Conservation (phyloP, 1,284 basidiomycete genomes). For the Phaffia rhodozyma region DNA sequence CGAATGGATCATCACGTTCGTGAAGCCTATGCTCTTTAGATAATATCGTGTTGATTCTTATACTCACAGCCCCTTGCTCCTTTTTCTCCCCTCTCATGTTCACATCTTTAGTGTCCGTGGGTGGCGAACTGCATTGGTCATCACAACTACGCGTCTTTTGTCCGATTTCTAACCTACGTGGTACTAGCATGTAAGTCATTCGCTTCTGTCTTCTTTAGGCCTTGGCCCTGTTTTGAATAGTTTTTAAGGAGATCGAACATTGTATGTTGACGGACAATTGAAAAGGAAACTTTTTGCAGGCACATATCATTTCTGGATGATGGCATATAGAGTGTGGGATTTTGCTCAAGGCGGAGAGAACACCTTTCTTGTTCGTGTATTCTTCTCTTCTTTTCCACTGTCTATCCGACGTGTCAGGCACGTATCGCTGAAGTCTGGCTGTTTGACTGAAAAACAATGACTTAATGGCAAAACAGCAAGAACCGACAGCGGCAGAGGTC, state of each 20-base stretch:
- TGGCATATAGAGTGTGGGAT: conserved; percentile 51
- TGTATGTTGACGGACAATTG: neutral
- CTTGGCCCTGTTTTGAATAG: neutral
- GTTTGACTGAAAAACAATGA: neutral
- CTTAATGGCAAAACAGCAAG: conserved; percentile 41
- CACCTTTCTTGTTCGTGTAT: conserved; percentile 24
- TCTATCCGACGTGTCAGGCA: neutral
- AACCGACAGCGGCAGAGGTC: conserved; percentile 56
- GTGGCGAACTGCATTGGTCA: conserved; percentile 78
- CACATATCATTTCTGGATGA: conserved; percentile 65
- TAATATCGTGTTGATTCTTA: neutral
- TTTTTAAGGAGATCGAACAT: neutral
- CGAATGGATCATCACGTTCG: conserved; percentile 61
- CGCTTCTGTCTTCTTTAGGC: conserved; percentile 21
- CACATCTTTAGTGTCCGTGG: conserved; percentile 45
- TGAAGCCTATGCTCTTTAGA: conserved; percentile 23
- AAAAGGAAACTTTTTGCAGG: conserved; percentile 20
- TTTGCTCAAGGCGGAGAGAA: conserved; percentile 35
- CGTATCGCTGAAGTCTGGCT: neutral
- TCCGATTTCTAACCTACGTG: conserved; percentile 85
- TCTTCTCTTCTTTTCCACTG: conserved; percentile 7
- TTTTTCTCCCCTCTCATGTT: neutral
- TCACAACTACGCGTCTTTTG: conserved; percentile 77
- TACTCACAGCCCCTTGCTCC: neutral
- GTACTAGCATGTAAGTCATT: conserved; percentile 55